Evolutionary conservation across 83 land plant species (phyloP), one percentile per base, ranked within the genome.

Genomic region (Picea abies): DNA sequence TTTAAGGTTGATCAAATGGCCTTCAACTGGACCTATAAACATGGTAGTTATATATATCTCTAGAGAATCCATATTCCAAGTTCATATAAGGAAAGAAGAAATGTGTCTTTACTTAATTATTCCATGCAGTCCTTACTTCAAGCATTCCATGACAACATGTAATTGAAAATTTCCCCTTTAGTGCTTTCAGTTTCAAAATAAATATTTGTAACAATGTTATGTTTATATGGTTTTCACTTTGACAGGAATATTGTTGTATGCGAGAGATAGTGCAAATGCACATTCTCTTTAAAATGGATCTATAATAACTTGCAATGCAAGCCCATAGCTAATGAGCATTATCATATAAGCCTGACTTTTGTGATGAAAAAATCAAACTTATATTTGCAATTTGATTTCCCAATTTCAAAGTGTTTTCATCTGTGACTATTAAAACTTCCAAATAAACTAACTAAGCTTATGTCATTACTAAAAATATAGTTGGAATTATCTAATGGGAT

Each of bases 231-330:
- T 4, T n/a, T 65, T 23, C 23, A 65, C 3, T 20, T 52, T 12
- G 29, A 73, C 84, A 92, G 96, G 95, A 15, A 97, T 97, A 5
- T 32, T 96, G 83, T 60, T 96, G 44, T 90, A 96, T 82, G 70
- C 89, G 44, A 85, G 98, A 80, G 90, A 90, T 61, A 97, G 98
- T 20, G 96, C 98, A 60, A 96, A 96, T 87, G 89, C 98, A 5
- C 98, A 96, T 29, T 47, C 1, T 7, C 52, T 47, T 47, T 47
- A 47, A 8, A 47, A 8, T 0, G 10, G 52, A 47, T 8, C 52
- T 9, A 47, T 47, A 7, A 47, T 47, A 9, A 47, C 9, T 47
- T 9, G 52, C 52, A 47, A 47, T 47, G 9, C 7, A 7, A 9
- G 0, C 52, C 52, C 52, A 47, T 47, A 8, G 1, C 6, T 6